Conservation (phyloP, 768 basidiomycete genomes). For the Leccinum olivaceopallidum region DNA sequence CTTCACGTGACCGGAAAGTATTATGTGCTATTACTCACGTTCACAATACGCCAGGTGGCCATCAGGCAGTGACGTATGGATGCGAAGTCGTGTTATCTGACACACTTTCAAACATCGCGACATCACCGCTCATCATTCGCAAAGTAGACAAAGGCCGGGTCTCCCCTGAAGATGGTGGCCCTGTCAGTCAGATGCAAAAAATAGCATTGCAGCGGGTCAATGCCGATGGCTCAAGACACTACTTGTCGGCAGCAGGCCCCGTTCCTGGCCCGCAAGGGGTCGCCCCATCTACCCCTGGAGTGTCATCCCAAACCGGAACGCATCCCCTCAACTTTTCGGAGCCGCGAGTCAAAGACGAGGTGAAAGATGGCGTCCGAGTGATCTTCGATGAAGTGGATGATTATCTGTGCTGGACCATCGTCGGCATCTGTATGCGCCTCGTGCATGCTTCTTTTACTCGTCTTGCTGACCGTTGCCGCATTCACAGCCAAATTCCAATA, state of each 20-base stretch:
- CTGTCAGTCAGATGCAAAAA: slow-evolving; percentile 96
- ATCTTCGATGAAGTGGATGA: slow-evolving; percentile 92
- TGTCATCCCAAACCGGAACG: slow-evolving; percentile 74
- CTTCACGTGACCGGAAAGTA: slow-evolving; percentile 49
- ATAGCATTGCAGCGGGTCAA: slow-evolving; percentile 87
- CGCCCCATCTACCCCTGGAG: slow-evolving; percentile 70
- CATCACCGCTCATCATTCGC: slow-evolving; percentile 82
- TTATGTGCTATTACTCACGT: slow-evolving; percentile 40
- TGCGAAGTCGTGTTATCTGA: slow-evolving; percentile 87
- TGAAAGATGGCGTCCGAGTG: slow-evolving; percentile 72
- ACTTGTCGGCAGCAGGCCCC: slow-evolving; percentile 86
- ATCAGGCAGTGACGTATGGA: slow-evolving; percentile 88
- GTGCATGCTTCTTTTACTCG: slow-evolving; percentile 7
- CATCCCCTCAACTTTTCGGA: slow-evolving; percentile 79
- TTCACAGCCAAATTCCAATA: slow-evolving; percentile 86
- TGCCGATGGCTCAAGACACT: slow-evolving; percentile 80
- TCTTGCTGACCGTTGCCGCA: slow-evolving; percentile 19
- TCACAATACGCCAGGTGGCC: slow-evolving; percentile 51
- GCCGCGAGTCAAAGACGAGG: slow-evolving; percentile 79
- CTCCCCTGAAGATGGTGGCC: slow-evolving; percentile 85
- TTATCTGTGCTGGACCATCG: slow-evolving; percentile 94
- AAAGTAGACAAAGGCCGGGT: slow-evolving; percentile 92
- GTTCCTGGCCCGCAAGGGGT: slow-evolving; percentile 75
- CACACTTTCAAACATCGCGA: slow-evolving; percentile 80
- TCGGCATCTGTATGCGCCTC: slow-evolving; percentile 79